Evolutionary conservation across 148 eudicot species (phyloP), one percentile per base, ranked within the genome.

Genomic region (Heliamphora exappendiculata): DNA sequence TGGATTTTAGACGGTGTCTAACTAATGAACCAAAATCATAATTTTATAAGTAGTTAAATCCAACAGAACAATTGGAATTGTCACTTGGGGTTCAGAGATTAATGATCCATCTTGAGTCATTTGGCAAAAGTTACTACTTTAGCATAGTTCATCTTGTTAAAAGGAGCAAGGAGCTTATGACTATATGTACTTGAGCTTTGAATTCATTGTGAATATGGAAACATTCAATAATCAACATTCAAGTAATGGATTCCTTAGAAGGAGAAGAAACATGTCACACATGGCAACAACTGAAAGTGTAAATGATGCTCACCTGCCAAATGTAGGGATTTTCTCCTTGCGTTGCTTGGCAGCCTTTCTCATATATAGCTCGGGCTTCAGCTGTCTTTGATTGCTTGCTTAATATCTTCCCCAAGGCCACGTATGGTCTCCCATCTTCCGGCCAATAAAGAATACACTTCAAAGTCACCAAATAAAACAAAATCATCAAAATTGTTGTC

Each of bases 321-420:
- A 95, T 91, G 84, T 64, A 95, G 50, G 99, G 78, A 75, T 95
- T 95, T 86, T 95, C 99, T 16, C 97, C 99, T 84, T 95, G 91
- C 28, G 97, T 95, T 67, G 96, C 93, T 73, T 95, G 98, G 82
- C 97, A 91, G 28, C 99, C 97, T 84, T 89, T 92, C 81, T 92
- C 97, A 75, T 95, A 95, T 7, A 92, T 89, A 14, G 84, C 86
- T 74, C 96, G 89, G 63, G 99, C 99, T 89, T 95, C 97, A 24
- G 82, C 79, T 76, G 78, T 78, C 79, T 82, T 86, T 33, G 88
- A 87, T 81, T 92, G 99, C 85, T 89, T 95, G 74, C 90, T 78
- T 76, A 90, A 72, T 45, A 87, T 85, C 84, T 91, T 95, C 22
- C 99, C 99, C 65, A 92, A 71, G 16, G 97, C 96, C 62, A 95